Evolutionary conservation across 176 grass and related monocot genomes (phyloP).

Genomic region (Canna indica): DNA sequence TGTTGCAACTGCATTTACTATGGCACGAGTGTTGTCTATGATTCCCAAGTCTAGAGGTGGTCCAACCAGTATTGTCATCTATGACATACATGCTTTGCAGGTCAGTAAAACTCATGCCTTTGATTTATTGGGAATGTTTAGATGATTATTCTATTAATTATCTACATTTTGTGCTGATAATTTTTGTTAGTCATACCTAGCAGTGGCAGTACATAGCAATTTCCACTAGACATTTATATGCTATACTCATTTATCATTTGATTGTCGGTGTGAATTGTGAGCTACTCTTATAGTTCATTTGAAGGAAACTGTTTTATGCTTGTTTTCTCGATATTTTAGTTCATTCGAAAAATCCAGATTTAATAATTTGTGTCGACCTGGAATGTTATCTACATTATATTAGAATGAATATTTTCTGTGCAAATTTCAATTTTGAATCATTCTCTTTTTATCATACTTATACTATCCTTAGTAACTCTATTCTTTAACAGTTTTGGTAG

Average conservation of each 20-base stretch:
- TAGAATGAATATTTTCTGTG: background rate
- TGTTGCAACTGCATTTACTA: slow-evolving; percentile 81
- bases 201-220: background rate
- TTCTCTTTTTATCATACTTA: too few relatives aligned
- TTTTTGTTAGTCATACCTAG: background rate
- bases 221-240: background rate
- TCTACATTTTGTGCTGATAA: background rate
- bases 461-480: too few relatives aligned
- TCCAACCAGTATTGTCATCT: slow-evolving; percentile 84
- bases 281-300: background rate
- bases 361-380: background rate
- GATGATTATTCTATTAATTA: background rate
- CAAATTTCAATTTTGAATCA: too few relatives aligned
- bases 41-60: slow-evolving; percentile 92
- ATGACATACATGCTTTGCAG: slow-evolving; percentile 94
- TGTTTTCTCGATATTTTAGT: background rate
- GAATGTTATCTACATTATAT: background rate
- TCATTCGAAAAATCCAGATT: background rate
- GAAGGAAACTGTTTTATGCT: background rate
- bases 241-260: background rate
- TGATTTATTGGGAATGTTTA: background rate
- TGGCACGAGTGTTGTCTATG: slow-evolving; percentile 78
- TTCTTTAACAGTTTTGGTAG: too few relatives aligned
- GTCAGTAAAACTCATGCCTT: slow-evolving; percentile 25
- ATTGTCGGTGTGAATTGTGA: background rate